These are phyloP conservation scores for Jacaranda mimosifolia DNA, from an alignment of 257 asterid species.

Conservation along the genomic window DNA sequence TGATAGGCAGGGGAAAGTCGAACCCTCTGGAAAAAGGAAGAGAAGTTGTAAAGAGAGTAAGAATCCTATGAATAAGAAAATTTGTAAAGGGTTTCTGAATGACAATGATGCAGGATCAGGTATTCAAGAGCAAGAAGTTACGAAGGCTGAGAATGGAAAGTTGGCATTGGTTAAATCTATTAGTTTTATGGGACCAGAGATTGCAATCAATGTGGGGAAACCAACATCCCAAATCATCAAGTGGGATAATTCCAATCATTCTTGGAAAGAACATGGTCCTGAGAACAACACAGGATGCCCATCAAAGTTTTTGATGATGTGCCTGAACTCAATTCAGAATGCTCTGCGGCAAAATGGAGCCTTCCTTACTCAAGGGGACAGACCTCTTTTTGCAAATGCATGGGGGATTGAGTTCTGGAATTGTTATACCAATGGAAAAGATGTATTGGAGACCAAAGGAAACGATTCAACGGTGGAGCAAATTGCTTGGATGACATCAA, in stretches of 20 bases:
- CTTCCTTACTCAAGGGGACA: slow-evolving; percentile 39
- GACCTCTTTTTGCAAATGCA: slow-evolving; percentile 56
- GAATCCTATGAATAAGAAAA: slow-evolving; percentile 38
- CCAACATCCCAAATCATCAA: slow-evolving; percentile 31
- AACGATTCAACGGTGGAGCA: slow-evolving; percentile 53
- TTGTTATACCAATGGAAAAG: slow-evolving; percentile 56
- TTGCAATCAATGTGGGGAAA: slow-evolving; percentile 48
- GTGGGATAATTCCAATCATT: slow-evolving; percentile 34
- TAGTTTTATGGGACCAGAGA: slow-evolving; percentile 42
- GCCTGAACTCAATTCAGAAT: slow-evolving; percentile 64
- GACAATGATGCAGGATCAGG: no score
- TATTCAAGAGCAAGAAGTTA: no score
- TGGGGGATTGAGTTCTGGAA: slow-evolving; percentile 92
- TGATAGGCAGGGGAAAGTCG: slow-evolving; percentile 45
- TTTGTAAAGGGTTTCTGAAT: not conserved
- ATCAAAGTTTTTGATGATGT: slow-evolving; percentile 66
- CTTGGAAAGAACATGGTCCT: slow-evolving; percentile 31
- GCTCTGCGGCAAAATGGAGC: slow-evolving; percentile 48
- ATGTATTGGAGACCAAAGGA: slow-evolving; percentile 60
- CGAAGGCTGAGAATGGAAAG: slow-evolving; percentile 26
- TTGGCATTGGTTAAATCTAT: slow-evolving; percentile 21
- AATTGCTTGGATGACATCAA: slow-evolving; percentile 81
- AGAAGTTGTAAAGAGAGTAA: slow-evolving; percentile 39
- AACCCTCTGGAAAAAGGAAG: slow-evolving; percentile 41
- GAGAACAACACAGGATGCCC: slow-evolving; percentile 55